phyloP scores from a whole-genome alignment of 352 stramenopile genomes.

The Globisporangium echinulatum region DNA sequence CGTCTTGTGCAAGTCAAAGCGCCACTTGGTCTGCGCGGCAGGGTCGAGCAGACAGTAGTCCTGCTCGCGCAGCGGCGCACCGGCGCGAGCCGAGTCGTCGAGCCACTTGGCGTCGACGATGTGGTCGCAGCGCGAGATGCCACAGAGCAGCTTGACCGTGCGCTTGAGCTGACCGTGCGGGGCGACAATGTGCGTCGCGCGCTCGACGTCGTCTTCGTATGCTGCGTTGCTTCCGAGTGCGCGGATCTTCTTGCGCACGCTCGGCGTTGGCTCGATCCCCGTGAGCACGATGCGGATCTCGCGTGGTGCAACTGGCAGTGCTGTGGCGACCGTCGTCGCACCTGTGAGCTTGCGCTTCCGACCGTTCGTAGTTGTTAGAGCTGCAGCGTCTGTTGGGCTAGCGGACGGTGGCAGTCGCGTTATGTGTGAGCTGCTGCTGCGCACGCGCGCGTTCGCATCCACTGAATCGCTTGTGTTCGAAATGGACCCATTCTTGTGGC shows the following conservation, averaged over 20 bases:
- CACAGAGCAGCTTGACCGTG: slow-evolving; percentile 48
- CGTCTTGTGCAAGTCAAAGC: slow-evolving; percentile 37
- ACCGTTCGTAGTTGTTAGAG: too few relatives aligned
- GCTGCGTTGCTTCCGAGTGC: slow-evolving; percentile 22
- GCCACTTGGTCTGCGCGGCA: slow-evolving; percentile 38
- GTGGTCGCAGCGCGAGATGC: slow-evolving; percentile 46
- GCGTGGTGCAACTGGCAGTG: neutral
- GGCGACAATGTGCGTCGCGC: slow-evolving; percentile 44
- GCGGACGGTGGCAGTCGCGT: too few relatives aligned
- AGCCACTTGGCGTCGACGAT: slow-evolving; percentile 47
- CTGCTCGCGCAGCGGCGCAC: slow-evolving; percentile 15
- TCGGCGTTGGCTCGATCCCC: slow-evolving; percentile 33
- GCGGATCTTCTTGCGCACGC: slow-evolving; percentile 36
- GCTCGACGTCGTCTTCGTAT: slow-evolving; percentile 46
- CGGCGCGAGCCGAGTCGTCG: slow-evolving; percentile 27
- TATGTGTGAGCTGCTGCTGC: neutral
- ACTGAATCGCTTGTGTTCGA: neutral
- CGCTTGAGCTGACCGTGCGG: slow-evolving; percentile 47
- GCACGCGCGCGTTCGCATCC: neutral
- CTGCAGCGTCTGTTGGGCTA: too few relatives aligned
- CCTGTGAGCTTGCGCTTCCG: neutral
- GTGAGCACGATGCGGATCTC: slow-evolving; percentile 49
- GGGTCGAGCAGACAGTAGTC: slow-evolving; percentile 35
- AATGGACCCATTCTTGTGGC: too few relatives aligned
- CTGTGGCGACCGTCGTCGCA: neutral